Percentiles rank a stretch among this genome's conserved stretches.
Conservation (phyloP, 257 asterid genomes). For the Nicotiana undulata region DNA sequence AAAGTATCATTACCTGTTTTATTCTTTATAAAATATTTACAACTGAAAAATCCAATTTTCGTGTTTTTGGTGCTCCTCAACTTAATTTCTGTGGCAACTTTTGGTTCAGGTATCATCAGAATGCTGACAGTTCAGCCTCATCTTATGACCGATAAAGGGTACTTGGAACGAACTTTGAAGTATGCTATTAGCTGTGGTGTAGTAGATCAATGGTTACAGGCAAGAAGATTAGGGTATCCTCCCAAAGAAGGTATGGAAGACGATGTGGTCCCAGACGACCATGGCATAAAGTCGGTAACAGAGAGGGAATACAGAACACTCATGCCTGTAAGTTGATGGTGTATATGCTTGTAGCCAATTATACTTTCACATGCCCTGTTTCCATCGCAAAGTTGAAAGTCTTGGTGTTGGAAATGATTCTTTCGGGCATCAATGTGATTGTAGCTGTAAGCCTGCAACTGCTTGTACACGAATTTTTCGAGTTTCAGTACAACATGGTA, state of each 20-base stretch:
- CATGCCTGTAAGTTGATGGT: conserved; percentile 38
- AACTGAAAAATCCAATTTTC: neutral
- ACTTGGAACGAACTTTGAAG: conserved; percentile 58
- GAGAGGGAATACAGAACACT: conserved; percentile 70
- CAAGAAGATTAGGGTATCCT: conserved; percentile 66
- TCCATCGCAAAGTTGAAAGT: neutral
- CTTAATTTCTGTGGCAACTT: neutral
- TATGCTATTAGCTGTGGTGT: conserved; percentile 88
- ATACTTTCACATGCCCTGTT: neutral
- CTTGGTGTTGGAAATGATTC: neutral
- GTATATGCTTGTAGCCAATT: neutral
- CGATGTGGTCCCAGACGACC: conserved; percentile 50
- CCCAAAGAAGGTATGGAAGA: conserved; percentile 84
- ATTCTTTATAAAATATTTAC: neutral
- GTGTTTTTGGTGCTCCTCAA: neutral
- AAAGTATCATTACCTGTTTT: neutral
- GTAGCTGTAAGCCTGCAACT: neutral
- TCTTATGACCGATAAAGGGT: conserved; percentile 52
- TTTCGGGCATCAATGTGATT: neutral
- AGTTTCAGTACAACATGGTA: neutral
- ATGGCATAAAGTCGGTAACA: conserved; percentile 68
- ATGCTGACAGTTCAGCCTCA: conserved; percentile 77
- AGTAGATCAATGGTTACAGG: conserved; percentile 77
- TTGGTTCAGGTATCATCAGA: conserved; percentile 54
- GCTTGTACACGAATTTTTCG: neutral